These are phyloP conservation scores for Aspergillus sergii DNA, from an alignment of 2,329 filamentous ascomycete genomes.

Conservation along the genomic window DNA sequence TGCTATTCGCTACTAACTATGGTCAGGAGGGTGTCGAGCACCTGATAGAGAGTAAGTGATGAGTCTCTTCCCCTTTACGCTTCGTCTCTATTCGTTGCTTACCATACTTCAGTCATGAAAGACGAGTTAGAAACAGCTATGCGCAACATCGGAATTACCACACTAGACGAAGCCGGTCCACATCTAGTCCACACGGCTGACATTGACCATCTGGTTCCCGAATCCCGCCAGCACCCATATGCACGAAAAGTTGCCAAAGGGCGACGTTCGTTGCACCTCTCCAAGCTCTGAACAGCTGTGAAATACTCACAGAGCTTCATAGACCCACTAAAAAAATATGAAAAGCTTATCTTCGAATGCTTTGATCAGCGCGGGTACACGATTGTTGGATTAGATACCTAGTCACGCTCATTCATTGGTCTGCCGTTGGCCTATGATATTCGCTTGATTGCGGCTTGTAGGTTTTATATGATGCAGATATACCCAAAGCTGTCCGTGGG, in stretches of 20 bases:
- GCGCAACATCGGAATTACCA: conserved; percentile 51
- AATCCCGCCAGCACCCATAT: conserved; percentile 45
- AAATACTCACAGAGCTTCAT: background rate
- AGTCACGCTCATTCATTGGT: background rate
- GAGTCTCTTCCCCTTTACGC: background rate
- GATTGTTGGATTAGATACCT: background rate
- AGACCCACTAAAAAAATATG: background rate
- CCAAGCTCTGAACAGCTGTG: conserved; percentile 31
- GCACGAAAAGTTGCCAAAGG: conserved; percentile 39
- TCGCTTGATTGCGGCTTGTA: background rate
- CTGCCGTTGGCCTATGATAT: no score
- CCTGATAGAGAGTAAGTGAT: conserved; percentile 56
- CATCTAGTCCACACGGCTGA: conserved; percentile 52
- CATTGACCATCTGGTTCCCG: conserved; percentile 54
- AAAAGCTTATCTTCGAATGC: background rate
- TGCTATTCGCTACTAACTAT: conserved; percentile 57
- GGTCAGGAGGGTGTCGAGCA: conserved; percentile 59
- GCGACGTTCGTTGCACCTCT: conserved; percentile 18
- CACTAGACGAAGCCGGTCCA: conserved; percentile 46
- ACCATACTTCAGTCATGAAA: conserved; percentile 39
- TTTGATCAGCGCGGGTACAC: background rate
- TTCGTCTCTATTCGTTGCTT: conserved; percentile 2
- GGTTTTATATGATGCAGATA: background rate
- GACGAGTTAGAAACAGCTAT: conserved; percentile 54
- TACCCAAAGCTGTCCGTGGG: background rate